These are phyloP conservation scores for Penicillium sp. DNA, from an alignment of 2,329 filamentous ascomycete species.

Conservation along the genomic window DNA sequence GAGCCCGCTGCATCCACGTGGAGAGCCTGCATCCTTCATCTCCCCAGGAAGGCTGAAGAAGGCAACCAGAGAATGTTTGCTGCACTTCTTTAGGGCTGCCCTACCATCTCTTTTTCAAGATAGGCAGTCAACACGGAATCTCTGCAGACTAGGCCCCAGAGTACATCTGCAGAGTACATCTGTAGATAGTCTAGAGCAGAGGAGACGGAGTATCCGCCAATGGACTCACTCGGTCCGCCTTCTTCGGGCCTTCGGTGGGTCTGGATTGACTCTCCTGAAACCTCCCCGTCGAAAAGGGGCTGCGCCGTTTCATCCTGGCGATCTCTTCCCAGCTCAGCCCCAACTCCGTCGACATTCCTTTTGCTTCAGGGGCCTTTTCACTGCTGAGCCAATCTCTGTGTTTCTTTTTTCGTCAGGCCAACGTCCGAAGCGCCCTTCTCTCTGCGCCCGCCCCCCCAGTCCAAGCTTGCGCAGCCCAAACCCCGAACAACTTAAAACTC, in stretches of 20 bases:
- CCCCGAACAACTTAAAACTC: conserved; percentile 16
- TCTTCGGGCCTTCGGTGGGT: conserved; percentile 20
- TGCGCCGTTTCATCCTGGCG: conserved; percentile 25
- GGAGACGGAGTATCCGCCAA: background rate
- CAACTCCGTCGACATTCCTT: conserved; percentile 18
- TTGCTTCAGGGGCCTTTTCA: conserved; percentile 17
- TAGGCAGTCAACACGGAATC: too few species aligned
- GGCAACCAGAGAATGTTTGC: too few species aligned
- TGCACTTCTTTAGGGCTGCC: too few species aligned
- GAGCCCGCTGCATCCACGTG: conserved; percentile 11
- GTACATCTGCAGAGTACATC: background rate
- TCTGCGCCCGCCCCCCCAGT: background rate
- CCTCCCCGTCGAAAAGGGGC: conserved; percentile 18
- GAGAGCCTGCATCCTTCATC: background rate
- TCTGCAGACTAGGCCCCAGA: too few species aligned
- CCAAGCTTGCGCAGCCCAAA: background rate
- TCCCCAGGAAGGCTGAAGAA: too few species aligned
- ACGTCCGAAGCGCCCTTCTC: background rate
- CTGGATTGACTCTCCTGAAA: conserved; percentile 18
- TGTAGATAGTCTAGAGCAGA: background rate
- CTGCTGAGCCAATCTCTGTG: conserved; percentile 4
- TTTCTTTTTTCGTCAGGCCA: background rate
- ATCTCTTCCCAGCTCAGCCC: conserved; percentile 31
- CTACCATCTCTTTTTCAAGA: too few species aligned
- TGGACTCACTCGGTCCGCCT: background rate